A percentile compares a stretch with the other conserved stretches of the same genome.
Evolutionary conservation across 495 filamentous ascomycete species (phyloP).

Genomic region (Neurospora africana): DNA sequence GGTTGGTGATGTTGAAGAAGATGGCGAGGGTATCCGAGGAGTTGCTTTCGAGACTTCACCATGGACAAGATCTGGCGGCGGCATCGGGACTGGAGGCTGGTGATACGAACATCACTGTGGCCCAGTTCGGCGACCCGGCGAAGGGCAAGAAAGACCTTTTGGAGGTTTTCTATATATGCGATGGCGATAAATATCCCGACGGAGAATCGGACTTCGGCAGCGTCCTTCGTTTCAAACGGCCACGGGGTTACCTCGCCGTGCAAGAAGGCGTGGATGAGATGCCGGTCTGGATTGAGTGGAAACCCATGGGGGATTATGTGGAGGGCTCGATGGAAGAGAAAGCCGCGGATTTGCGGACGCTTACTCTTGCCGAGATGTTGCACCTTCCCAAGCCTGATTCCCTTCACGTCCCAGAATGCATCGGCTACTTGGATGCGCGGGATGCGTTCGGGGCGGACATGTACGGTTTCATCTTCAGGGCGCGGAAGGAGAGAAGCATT

Average conservation of each 20-base stretch:
- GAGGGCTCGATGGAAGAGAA: conserved; percentile 9
- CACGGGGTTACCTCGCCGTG: conserved; percentile 9
- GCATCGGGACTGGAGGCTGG: not conserved
- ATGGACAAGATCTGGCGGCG: not conserved
- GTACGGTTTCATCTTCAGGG: conserved; percentile 20
- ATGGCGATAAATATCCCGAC: not conserved
- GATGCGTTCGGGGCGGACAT: conserved; percentile 5
- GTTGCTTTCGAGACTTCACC: conserved; percentile 14
- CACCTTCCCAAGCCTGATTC: conserved; percentile 16
- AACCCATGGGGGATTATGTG: conserved; percentile 7
- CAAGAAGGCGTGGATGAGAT: not conserved
- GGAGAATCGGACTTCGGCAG: not conserved
- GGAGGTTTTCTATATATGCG: conserved; percentile 7
- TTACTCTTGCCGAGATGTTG: conserved; percentile 23
- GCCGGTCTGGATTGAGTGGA: conserved; percentile 27
- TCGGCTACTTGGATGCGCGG: conserved; percentile 23
- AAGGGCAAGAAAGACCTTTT: not conserved
- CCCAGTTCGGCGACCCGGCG: not conserved
- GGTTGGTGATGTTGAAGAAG: conserved; percentile 11
- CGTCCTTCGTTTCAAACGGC: not conserved
- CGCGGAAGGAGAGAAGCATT: not conserved
- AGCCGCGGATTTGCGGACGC: conserved; percentile 15
- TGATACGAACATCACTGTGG: conserved; percentile 9
- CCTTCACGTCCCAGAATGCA: conserved; percentile 15
- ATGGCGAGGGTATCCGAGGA: conserved; percentile 16